Conservation (phyloP, 192 early-diverging fungal genomes). For the Phlyctochytrium planicorne region DNA sequence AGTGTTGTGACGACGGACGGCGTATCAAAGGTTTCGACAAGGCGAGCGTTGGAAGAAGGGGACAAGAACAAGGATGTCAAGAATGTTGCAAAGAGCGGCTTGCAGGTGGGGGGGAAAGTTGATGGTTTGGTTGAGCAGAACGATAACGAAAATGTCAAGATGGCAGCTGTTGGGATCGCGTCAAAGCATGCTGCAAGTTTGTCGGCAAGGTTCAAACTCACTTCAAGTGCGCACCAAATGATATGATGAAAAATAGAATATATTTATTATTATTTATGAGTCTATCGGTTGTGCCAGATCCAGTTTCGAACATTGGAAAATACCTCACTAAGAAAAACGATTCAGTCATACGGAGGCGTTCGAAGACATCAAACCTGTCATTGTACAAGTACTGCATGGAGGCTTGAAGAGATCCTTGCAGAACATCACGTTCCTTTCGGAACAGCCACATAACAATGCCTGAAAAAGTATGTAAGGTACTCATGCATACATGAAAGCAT, state of each 20-base stretch:
- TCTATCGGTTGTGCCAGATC: slow-evolving; percentile 30
- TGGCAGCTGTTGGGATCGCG: not conserved
- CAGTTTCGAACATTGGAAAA: slow-evolving; percentile 37
- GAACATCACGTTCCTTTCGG: slow-evolving; percentile 78
- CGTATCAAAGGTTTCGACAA: too few species aligned
- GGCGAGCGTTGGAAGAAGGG: not conserved
- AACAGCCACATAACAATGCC: slow-evolving; percentile 92
- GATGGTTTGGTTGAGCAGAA: not conserved
- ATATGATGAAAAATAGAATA: not conserved
- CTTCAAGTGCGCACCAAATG: too few species aligned
- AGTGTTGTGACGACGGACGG: too few species aligned
- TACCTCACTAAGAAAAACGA: slow-evolving; percentile 15
- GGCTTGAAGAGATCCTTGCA: slow-evolving; percentile 87
- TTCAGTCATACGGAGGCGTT: not conserved
- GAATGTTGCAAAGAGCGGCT: too few species aligned
- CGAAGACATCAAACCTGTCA: slow-evolving; percentile 49
- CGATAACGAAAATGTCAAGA: slow-evolving; percentile 1
- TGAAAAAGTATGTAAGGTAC: slow-evolving; percentile 6
- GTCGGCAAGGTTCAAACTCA: not conserved
- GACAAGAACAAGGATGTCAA: not conserved
- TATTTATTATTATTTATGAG: not conserved
- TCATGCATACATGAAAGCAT: not conserved
- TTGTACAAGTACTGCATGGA: slow-evolving; percentile 96
- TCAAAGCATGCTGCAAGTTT: not conserved
- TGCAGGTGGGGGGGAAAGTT: not conserved